Base-by-base conservation (phyloP, 108 stramenopile genomes). In the Cyclotella sp. region DNA sequence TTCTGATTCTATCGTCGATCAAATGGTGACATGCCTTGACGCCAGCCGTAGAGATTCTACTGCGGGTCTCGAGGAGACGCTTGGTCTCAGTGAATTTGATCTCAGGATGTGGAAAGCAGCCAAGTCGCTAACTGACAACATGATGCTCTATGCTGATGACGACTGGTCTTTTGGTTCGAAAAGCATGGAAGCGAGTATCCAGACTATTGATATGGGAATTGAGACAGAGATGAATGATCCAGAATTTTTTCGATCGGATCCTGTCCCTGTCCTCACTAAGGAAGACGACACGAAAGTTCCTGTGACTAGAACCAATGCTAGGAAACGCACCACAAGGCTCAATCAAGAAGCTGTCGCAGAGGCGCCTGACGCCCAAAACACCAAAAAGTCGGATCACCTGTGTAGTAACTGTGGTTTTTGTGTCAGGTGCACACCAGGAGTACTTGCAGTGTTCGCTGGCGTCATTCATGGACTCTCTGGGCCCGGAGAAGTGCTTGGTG, bases 381-480 rank as follows among this genome's bases (percentile, higher is more conserved):
- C 2, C 34, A 34, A 34, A 21, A 52, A 52, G 51, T 21, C 51
- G 7, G 21, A 8, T 8, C 51, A 18, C 18, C 21, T 21, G 19
- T 52, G 19, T 4, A 52, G 21, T 19, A 21, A 21, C 51, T 62
- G 61, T 62, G 34, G 40, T 16, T 26, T 40, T 30, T 45, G 43
- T 26, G 9, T 45, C 22, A 15, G 16, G 14, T 46, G 63, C 14
- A 46, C 63, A n/a, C 45, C 63, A 21, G 44, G 63, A 8, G 42
- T 82, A 47, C n/a, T 81, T 7, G 79, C 88, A 2, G 12, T 89
- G 21, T 54, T 75, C 15, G 70, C 76, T 16, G 89, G 89, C 27
- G 83, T 87, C 16, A 49, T 90, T 79, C 87, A 90, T 73, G 89
- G 89, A 5, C 43, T 90, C 26, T 86, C 89, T 1, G 89, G 89